phyloP scores from a whole-genome alignment of 2,329 filamentous ascomycete species.

The Arthrobotrys sphaeroides region DNA sequence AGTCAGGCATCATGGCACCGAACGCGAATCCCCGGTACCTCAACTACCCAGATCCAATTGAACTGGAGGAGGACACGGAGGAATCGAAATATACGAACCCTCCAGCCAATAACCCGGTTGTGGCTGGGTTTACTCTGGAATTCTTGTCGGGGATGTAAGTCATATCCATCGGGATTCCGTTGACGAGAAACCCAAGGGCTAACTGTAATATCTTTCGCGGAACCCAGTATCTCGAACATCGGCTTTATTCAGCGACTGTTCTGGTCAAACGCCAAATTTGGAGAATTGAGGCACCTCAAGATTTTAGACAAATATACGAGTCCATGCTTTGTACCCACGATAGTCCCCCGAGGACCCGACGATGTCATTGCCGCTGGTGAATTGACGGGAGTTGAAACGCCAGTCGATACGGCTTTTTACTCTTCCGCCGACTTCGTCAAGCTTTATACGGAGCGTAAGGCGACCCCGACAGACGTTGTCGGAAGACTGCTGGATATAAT shows the following conservation, averaged over 20 bases:
- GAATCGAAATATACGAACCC: slow-evolving; percentile 45
- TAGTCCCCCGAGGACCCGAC: slow-evolving; percentile 62
- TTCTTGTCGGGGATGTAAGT: slow-evolving; percentile 35
- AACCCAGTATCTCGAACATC: slow-evolving; percentile 69
- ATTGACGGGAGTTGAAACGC: slow-evolving; percentile 62
- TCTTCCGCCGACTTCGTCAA: slow-evolving; percentile 80
- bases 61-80: slow-evolving; percentile 18
- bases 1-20: slow-evolving; percentile 1
- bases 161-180: background rate
- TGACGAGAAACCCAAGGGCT: background rate
- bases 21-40: slow-evolving; percentile 32
- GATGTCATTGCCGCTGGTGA: slow-evolving; percentile 57
- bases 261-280: slow-evolving; percentile 76
- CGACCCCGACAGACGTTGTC: slow-evolving; percentile 66
- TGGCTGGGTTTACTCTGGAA: slow-evolving; percentile 31
- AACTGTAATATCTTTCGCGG: slow-evolving; percentile 2
- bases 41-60: slow-evolving; percentile 46
- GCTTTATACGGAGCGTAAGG: slow-evolving; percentile 66
- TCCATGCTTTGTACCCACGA: slow-evolving; percentile 64
- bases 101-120: slow-evolving; percentile 38
- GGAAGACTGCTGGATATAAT: slow-evolving; percentile 68
- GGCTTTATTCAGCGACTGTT: slow-evolving; percentile 71
- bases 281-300: slow-evolving; percentile 67
- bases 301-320: slow-evolving; percentile 66
- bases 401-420: slow-evolving; percentile 67